Evolutionary conservation across 768 basidiomycete genomes (phyloP), one percentile per base, ranked within the genome.

Genomic region (Suillus subalutaceus): DNA sequence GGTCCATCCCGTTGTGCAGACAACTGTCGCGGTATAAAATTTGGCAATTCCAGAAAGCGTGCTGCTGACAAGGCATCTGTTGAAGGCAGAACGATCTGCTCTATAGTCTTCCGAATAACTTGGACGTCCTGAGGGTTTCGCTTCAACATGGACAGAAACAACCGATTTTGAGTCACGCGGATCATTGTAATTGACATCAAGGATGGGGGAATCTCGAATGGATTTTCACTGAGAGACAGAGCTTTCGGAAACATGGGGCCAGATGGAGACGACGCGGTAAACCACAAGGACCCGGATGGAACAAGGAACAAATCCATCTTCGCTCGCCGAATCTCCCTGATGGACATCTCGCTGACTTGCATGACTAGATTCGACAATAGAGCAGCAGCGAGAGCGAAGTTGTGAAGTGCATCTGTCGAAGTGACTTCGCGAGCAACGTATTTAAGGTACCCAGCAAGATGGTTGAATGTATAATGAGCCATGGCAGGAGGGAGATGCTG

Each of bases 211-310:
- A 86, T 65, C 35, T 81, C 79, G 55, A 79, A 79, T 0, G 79
- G 79, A 65, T 82, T 76, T 43, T 77, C 74, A 13, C 77, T 74
- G 9, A 66, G 70, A 55, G 75, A 75, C 0, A 83, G 72, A 32
- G 75, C 71, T 40, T 82, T 74, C 20, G 91, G 90, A 69, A 91
- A 91, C 86, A 90, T 88, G 3, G 85, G 78, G 0, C 85, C 84
- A 10, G 77, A 67, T 0, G 87, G 88, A n/a, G 85, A 82, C 10
- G 84, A 77, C 0, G 85, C 72, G 1, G 84, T 72, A 69, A 91
- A 92, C 90, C 90, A 92, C 9, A 93, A 76, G 0, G 88, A 82
- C 2, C 90, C 90, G 1, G 90, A 85, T 0, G 92, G 91, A 35
- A 92, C 81, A 48, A 92, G 77, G 67, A 91, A 84, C 37, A 79